Conservation (phyloP, 2,329 filamentous ascomycete genomes). For the Colletotrichum salicis region DNA sequence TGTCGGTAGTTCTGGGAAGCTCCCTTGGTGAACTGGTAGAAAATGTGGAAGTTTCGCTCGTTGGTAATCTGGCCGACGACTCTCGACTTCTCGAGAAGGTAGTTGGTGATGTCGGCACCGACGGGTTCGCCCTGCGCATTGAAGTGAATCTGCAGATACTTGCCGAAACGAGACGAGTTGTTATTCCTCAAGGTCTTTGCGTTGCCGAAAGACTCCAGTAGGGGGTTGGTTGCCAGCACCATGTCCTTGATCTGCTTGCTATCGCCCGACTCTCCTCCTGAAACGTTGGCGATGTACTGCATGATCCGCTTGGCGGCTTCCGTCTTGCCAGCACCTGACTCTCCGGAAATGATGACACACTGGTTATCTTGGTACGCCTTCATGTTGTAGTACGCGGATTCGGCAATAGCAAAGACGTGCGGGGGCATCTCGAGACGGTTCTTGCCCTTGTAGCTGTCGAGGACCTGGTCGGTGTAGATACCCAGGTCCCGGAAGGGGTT, state of each 20-base stretch:
- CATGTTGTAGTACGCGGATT: conserved; percentile 99
- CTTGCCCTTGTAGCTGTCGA: conserved; percentile 95
- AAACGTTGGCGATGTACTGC: conserved; percentile 99
- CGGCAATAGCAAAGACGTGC: conserved; percentile 97
- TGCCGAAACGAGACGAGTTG: conserved; percentile 98
- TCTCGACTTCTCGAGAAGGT: conserved; percentile 92
- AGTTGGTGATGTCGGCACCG: conserved; percentile 98
- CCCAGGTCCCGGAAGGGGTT: conserved; percentile 98
- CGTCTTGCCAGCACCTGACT: conserved; percentile 98
- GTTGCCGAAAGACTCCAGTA: conserved; percentile 97
- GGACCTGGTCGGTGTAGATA: conserved; percentile 95
- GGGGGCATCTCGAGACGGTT: conserved; percentile 95
- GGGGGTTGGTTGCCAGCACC: conserved; percentile 96
- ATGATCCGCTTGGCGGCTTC: conserved; percentile 98
- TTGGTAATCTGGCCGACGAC: conserved; percentile 95
- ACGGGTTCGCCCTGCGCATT: conserved; percentile 91
- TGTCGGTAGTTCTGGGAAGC: conserved; percentile 88
- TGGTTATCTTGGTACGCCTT: conserved; percentile 99
- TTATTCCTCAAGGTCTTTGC: conserved; percentile 98
- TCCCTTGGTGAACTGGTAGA: conserved; percentile 98
- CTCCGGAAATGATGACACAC: conserved; percentile 98
- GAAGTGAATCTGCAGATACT: conserved; percentile 98
- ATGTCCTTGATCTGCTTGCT: conserved; percentile 99
- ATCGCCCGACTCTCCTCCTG: conserved; percentile 82
- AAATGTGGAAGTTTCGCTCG: conserved; percentile 99